phyloP scores from a whole-genome alignment of 305 asterid genomes.

The Withania somnifera region DNA sequence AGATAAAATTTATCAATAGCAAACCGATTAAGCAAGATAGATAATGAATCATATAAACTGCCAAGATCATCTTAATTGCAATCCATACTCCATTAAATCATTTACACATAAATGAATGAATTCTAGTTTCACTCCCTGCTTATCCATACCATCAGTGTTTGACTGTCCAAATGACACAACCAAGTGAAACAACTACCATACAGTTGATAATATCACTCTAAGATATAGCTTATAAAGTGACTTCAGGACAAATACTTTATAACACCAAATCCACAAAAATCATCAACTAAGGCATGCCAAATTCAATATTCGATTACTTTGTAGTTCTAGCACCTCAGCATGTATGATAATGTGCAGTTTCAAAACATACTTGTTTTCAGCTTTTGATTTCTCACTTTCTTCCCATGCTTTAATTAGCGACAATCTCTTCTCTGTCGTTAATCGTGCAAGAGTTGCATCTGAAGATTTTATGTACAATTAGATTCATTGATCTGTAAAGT shows the following conservation, averaged over 20 bases:
- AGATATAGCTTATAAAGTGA: neutral
- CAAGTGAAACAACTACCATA: neutral
- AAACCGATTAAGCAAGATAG: neutral
- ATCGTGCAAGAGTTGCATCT: conserved; percentile 74
- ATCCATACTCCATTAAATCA: neutral
- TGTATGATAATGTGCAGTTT: neutral
- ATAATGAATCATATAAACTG: neutral
- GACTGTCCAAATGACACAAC: neutral
- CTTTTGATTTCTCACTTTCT: conserved; percentile 82
- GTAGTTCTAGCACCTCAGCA: neutral
- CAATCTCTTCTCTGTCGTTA: conserved; percentile 66
- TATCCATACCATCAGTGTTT: neutral
- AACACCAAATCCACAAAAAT: neutral
- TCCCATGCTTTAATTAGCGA: conserved; percentile 83
- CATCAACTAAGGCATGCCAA: neutral
- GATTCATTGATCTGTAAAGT: neutral
- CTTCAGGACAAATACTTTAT: neutral
- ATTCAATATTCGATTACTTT: conserved; percentile 1
- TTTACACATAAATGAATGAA: neutral
- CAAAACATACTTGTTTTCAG: conserved; percentile 68
- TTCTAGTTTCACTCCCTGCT: neutral
- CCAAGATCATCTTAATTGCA: neutral
- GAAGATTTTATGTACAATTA: neutral
- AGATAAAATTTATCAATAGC: neutral
- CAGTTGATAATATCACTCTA: neutral